Base-by-base conservation (phyloP, 805 yeast genomes). In the baker's yeast (Saccharomyces cerevisiae) region DNA sequence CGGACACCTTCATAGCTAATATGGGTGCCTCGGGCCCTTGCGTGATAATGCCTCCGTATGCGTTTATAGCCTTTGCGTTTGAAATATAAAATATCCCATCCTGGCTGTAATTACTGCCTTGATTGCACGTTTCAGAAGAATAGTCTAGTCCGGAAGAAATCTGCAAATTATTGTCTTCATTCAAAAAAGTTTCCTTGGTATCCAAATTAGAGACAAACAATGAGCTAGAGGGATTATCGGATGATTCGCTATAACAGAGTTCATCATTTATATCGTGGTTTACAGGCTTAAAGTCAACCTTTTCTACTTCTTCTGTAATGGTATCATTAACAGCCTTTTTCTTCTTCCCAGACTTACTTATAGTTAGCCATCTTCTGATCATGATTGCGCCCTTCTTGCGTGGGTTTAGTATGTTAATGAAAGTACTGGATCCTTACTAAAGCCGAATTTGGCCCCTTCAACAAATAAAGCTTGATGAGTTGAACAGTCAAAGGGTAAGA, bases 1-100 rank as follows among this genome's bases (percentile, higher is more conserved):
- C 54, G 26, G 55, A 26, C 1, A 27, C 32, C 3, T 32, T 50
- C 10, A 53, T 50, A 21, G 41, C 28, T 41, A 53, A 46, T 11
- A 53, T 51, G 2, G 54, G 52, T 5, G 46, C 28, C 4, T 48
- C 32, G n/a, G 24, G 26, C 21, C n/a, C 50, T 21, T 22, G 27
- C 17, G 41, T 21, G 6, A 28, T 22, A 22, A 11, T 22, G 13
- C 48, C 54, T 13, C 51, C 51, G 9, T 17, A 36, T 6, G 43
- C 17, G 17, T 4, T 17, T 17, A 17, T 36, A 17, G 43, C 10
- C 22, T 36, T 36, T 17, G 22, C 22, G 22, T n/a, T 36, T 13
- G 24, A 17, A 22, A 36, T 6, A 6, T 36, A 8, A 8, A 17
- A 36, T n/a, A 17, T 36, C 22, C 17, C 43, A 21, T 36, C 43